Conservation (phyloP, 2,329 filamentous ascomycete genomes). For the Neonectria magnoliae region DNA sequence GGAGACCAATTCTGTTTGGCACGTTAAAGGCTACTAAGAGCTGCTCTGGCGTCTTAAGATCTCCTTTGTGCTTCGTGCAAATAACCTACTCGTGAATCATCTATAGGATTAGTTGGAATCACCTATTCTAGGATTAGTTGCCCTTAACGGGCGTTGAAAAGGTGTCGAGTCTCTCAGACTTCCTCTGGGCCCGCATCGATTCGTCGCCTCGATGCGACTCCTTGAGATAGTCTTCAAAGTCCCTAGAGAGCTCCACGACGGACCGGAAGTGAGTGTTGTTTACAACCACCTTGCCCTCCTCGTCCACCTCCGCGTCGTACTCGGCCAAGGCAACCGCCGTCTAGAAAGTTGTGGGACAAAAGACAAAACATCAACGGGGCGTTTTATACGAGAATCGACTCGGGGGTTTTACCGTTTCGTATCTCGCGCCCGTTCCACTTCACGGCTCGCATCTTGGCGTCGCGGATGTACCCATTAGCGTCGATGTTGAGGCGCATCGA, state of each 20-base stretch:
- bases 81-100: too few relatives aligned
- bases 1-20: too few relatives aligned
- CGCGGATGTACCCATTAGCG: slow-evolving; percentile 28
- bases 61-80: too few relatives aligned
- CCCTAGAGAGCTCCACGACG: slow-evolving; percentile 40
- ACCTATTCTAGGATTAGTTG: background rate
- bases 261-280: slow-evolving; percentile 42
- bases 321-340: slow-evolving; percentile 46
- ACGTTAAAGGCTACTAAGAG: too few relatives aligned
- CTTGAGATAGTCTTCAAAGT: slow-evolving; percentile 43
- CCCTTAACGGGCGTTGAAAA: background rate
- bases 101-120: too few relatives aligned
- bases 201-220: slow-evolving; percentile 21
- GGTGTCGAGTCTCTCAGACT: background rate
- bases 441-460: slow-evolving; percentile 28
- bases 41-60: too few relatives aligned
- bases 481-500: slow-evolving; percentile 1
- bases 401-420: too few relatives aligned
- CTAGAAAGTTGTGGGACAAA: slow-evolving; percentile 39
- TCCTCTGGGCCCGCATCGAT: slow-evolving; percentile 6
- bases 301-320: slow-evolving; percentile 34
- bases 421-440: slow-evolving; percentile 16
- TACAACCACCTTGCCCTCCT: slow-evolving; percentile 39
- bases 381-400: too few relatives aligned
- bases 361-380: too few relatives aligned